Evolutionary conservation across 352 stramenopile genomes (phyloP), one percentile per base, ranked within the genome.

Genomic region (Blastocystis hominis): DNA sequence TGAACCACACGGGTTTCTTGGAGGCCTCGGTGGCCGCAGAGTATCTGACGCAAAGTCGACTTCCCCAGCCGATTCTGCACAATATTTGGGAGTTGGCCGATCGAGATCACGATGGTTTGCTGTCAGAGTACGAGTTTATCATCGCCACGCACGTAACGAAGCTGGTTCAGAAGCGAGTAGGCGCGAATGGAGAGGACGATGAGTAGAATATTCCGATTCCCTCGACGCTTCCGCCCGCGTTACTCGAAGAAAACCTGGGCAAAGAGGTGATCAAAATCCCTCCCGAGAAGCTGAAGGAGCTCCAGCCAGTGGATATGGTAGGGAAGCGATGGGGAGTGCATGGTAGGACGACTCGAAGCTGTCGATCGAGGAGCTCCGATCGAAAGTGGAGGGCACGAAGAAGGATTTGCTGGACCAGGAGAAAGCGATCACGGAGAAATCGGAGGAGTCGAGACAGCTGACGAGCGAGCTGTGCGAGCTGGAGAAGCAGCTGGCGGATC

Each of bases 271-370:
- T 59, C 10, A 59, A 59, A n/a, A 20, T 59, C 10, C 50, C 50
- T 13, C 50, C 50, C 13, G 50, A n/a, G 50, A 59, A 59, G 50
- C 50, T 38, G n/a, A 3, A 13, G 50, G n/a, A 59, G 50, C 50
- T 38, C 13, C 1, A 13, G 2, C 50, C 50, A n/a, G 50, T 59
- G n/a, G 50, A 59, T n/a, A n/a, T 59, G 50, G 50, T 59, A 59
- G n/a, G n/a, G n/a, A 59, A n/a, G n/a, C 10, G 50, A 3, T n/a
- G 10, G 50, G n/a, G n/a, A 59, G n/a, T 59, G 13, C 10, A 59
- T 20, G 13, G 50, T 80, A 61, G 10, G 72, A 84, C 36, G 72
- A 84, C 44, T 84, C 72, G 47, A 84, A 84, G 72, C 53, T 84
- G 72, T 53, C n/a, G 4, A 84, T 84, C 50, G 72, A 84, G 36